Evolutionary conservation across 371 early-diverging fungal species (phyloP).

Genomic region (Actinomucor elegans): DNA sequence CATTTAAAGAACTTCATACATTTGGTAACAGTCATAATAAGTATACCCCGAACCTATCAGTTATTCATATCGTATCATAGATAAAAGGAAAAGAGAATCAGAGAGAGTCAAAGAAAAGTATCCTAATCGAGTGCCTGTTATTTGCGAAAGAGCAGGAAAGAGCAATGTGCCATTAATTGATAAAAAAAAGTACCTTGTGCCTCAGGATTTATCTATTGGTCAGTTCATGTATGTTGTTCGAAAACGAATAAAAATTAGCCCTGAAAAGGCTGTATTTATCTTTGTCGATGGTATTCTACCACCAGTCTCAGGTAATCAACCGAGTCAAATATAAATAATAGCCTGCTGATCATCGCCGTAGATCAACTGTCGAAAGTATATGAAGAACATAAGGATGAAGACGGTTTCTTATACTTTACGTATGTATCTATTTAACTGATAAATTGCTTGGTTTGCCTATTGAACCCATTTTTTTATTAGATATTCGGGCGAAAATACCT

Average conservation of each 20-base stretch:
- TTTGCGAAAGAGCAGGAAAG: slow-evolving; percentile 95
- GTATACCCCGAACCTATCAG: not conserved
- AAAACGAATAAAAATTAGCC: slow-evolving; percentile 86
- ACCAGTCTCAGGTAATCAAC: slow-evolving; percentile 62
- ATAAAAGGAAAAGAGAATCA: slow-evolving; percentile 92
- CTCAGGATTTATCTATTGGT: slow-evolving; percentile 93
- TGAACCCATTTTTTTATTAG: too few relatives aligned
- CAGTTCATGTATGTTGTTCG: slow-evolving; percentile 96
- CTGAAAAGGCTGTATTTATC: slow-evolving; percentile 96
- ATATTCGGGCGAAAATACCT: slow-evolving; percentile 87
- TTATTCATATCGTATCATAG: slow-evolving; percentile 41
- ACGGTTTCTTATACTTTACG: slow-evolving; percentile 93
- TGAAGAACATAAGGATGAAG: slow-evolving; percentile 94
- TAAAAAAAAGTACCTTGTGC: slow-evolving; percentile 97
- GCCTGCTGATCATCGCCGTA: not conserved
- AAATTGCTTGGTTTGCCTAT: not conserved
- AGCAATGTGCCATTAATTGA: slow-evolving; percentile 92
- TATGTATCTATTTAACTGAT: slow-evolving; percentile 24
- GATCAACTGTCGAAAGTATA: slow-evolving; percentile 89
- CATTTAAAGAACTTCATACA: not conserved
- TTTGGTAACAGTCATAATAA: not conserved
- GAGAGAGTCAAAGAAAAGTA: slow-evolving; percentile 94
- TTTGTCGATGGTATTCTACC: slow-evolving; percentile 94
- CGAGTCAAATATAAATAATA: not conserved
- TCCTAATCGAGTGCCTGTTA: slow-evolving; percentile 93